Base-by-base conservation (phyloP, 106 monocot genomes). In the Phalaenopsis equestris region DNA sequence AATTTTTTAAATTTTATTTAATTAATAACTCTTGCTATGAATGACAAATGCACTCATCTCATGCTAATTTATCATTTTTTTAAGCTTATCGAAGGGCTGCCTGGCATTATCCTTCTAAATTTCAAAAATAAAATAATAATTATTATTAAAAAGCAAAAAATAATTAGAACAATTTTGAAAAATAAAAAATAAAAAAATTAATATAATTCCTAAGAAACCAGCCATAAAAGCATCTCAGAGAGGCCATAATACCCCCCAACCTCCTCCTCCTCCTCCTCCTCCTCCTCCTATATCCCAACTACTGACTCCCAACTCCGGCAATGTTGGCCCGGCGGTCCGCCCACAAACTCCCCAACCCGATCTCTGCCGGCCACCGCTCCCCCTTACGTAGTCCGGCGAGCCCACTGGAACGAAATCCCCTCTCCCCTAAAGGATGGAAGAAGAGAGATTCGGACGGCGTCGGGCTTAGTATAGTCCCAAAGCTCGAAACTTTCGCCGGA, bases 371-470 rank as follows among this genome's bases (percentile, higher is more conserved):
- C 64, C 23, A 55, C 30, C 58, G 57, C 18, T 0, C 11, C 9
- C 52, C 46, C 7, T 57, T 21, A 8, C 93, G 89, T 16, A 68
- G 52, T 3, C 1, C 52, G 12, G 52, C 76, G 46, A 91, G 87
- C 84, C 89, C 89, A 19, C 79, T 91, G 57, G 93, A 90, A 75
- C 86, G 89, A n/a, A 82, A 86, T 77, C 84, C 87, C 23, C 82
- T 41, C 30, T 85, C 89, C 7, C 94, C 90, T 0, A 90, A 78
- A 19, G 90, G 87, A 16, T 94, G 97, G 97, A 92, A 78, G 72
- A 92, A 86, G 23, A 86, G 92, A 30, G 93, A 88, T 6, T 87
- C 92, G n/a, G 97, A 86, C n/a, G 89, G 90, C 2, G 81, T 94
- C 15, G 94, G 97, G 45, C 87, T 98, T 0, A 92, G 84, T 56